These are phyloP conservation scores for Ophiostoma sp. DNA, from an alignment of 2,329 filamentous ascomycete species.

Conservation along the genomic window DNA sequence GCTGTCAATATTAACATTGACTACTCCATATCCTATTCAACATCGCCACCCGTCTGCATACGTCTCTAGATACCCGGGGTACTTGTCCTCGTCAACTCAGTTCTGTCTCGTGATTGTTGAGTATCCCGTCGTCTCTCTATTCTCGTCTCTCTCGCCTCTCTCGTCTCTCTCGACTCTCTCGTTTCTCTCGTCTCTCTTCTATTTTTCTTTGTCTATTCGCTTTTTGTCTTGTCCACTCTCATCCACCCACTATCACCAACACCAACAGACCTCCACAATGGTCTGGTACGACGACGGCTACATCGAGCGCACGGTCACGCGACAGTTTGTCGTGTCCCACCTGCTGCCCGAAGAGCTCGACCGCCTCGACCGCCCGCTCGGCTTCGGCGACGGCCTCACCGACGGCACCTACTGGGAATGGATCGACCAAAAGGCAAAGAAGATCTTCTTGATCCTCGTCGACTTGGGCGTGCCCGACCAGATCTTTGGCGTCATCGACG, in stretches of 20 bases:
- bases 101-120: too few relatives aligned
- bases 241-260: neutral
- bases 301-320: conserved; percentile 64
- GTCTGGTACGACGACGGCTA: conserved; percentile 65
- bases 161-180: neutral
- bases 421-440: conserved; percentile 63
- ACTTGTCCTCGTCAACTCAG: too few relatives aligned
- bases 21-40: neutral
- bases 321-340: conserved; percentile 60
- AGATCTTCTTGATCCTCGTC: conserved; percentile 64
- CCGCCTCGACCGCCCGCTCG: conserved; percentile 56
- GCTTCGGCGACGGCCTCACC: conserved; percentile 62
- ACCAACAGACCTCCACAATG: conserved; percentile 8
- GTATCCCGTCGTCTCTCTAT: too few relatives aligned
- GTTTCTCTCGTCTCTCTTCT: neutral
- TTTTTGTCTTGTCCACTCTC: neutral
- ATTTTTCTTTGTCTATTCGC: neutral
- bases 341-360: conserved; percentile 58
- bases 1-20: neutral
- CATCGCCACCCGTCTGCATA: neutral
- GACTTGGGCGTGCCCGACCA: conserved; percentile 66
- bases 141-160: too few relatives aligned
- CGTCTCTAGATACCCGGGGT: neutral
- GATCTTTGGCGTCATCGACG: conserved; percentile 69
- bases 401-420: conserved; percentile 74